Evolutionary conservation across 75 land plant genomes (phyloP), one percentile per base, ranked within the genome.

Genomic region (Cupressus sempervirens): DNA sequence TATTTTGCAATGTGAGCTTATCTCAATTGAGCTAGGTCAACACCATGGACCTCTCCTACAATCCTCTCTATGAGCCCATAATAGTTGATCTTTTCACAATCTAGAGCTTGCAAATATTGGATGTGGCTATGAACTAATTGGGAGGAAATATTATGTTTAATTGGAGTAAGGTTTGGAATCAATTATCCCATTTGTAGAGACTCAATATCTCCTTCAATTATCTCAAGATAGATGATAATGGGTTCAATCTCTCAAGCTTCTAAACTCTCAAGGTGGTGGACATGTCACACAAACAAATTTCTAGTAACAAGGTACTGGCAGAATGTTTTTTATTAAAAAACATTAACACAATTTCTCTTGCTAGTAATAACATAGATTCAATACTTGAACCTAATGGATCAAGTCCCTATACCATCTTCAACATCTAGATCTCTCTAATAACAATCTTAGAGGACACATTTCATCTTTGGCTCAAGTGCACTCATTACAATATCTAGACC

Each of bases 161-260:
- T 1, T 77, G 81, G 81, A 77, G 46, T 4, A 35, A n/a, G 35
- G 1, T 20, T 16, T n/a, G 43, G 35, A 34, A 16, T n/a, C 12
- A 30, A 29, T 6, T 48, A 2, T 54, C 83, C n/a, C 35, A 86
- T 34, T 82, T 91, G 46, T 83, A 52, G 82, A 43, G 20, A 15
- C 87, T 93, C 9, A 87, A 88, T 74, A 88, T 93, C 52, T 91
- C 94, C n/a, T 43, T 11, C 70, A 93, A 93, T 65, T 77, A 93
- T 83, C 90, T 93, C 73, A 7, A 77, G 35, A 16, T 14, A 15
- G 11, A 15, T 23, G 89, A 88, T 35, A 88, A 83, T 76, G 36
- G 76, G 36, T 58, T 76, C 70, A 74, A 65, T 7, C 70, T 92
- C 40, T 67, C 84, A 35, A 79, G 84, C 82, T 88, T 90, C 83